Evolutionary conservation across 164 flowering plant genomes (phyloP).

Genomic region (Aristolochia fimbriata): DNA sequence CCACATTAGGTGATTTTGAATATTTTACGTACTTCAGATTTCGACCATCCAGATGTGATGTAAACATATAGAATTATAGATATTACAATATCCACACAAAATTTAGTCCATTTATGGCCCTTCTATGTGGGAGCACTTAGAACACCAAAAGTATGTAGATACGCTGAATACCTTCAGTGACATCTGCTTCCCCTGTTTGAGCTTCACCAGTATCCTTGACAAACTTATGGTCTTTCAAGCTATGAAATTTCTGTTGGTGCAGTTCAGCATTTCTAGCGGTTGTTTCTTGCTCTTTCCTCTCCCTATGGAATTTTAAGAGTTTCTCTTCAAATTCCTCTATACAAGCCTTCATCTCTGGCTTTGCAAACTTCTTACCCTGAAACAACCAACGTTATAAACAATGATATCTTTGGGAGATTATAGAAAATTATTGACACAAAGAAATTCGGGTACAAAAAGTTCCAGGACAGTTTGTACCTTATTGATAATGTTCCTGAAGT

Average conservation of each 20-base stretch:
- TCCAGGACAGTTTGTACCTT: conserved; percentile 39
- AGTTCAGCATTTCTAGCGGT: conserved; percentile 81
- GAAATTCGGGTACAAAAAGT: too few relatives aligned
- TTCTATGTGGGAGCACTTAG: background rate
- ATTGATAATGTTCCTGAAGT: conserved; percentile 68
- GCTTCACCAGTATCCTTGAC: conserved; percentile 11
- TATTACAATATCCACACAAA: too few relatives aligned
- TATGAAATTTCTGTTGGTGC: conserved; percentile 51
- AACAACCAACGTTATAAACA: too few relatives aligned
- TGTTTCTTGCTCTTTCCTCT: conserved; percentile 79
- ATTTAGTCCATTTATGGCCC: background rate
- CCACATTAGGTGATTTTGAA: too few relatives aligned
- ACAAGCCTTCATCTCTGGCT: conserved; percentile 71
- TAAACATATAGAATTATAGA: too few relatives aligned
- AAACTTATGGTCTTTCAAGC: conserved; percentile 21
- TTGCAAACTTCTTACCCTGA: conserved; percentile 87
- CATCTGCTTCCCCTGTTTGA: conserved; percentile 30
- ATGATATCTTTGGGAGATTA: background rate
- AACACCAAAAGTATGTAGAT: background rate
- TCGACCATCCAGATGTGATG: too few relatives aligned
- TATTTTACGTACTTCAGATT: too few relatives aligned
- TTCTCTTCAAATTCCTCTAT: conserved; percentile 96
- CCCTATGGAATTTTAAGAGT: conserved; percentile 62
- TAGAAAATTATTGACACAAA: background rate
- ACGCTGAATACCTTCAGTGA: conserved; percentile 37